These are phyloP conservation scores for Vachellia collinsii DNA, from an alignment of 306 rosid genomes.

Conservation along the genomic window DNA sequence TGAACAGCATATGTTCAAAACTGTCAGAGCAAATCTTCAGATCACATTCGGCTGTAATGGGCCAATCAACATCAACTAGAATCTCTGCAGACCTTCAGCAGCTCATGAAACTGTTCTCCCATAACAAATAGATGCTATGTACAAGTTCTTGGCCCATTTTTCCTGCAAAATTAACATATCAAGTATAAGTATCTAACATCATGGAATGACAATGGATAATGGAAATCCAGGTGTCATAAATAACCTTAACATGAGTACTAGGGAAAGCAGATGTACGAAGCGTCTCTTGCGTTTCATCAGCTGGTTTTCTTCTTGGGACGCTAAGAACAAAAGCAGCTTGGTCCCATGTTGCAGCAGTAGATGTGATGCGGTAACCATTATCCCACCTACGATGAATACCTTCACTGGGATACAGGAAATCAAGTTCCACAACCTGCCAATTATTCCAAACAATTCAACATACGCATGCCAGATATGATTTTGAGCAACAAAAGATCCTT, in stretches of 20 bases:
- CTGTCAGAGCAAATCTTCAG: background rate
- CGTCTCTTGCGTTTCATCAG: conserved; percentile 87
- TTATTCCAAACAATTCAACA: background rate
- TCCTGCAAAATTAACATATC: conserved; percentile 57
- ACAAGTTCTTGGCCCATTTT: conserved; percentile 86
- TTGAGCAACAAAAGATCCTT: background rate
- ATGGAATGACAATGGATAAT: background rate
- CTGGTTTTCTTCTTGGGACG: conserved; percentile 66
- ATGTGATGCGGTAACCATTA: conserved; percentile 68
- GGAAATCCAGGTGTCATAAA: background rate
- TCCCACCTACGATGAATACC: conserved; percentile 84
- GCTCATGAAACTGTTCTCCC: conserved; percentile 79
- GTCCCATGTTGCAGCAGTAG: conserved; percentile 83
- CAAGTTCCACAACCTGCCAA: conserved; percentile 74
- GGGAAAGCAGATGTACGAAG: conserved; percentile 86
- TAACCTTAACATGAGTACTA: conserved; percentile 79
- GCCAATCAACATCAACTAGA: background rate
- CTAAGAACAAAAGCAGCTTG: conserved; percentile 84
- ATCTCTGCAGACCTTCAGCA: conserved; percentile 1
- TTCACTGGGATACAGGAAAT: conserved; percentile 81
- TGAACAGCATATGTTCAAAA: conserved; percentile 45
- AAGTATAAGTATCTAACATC: conserved; percentile 13
- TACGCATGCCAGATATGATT: background rate
- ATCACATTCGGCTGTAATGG: background rate
- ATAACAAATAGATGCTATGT: conserved; percentile 76